Conservation (phyloP, 441 rosid genomes). For the Gossypium laxum region DNA sequence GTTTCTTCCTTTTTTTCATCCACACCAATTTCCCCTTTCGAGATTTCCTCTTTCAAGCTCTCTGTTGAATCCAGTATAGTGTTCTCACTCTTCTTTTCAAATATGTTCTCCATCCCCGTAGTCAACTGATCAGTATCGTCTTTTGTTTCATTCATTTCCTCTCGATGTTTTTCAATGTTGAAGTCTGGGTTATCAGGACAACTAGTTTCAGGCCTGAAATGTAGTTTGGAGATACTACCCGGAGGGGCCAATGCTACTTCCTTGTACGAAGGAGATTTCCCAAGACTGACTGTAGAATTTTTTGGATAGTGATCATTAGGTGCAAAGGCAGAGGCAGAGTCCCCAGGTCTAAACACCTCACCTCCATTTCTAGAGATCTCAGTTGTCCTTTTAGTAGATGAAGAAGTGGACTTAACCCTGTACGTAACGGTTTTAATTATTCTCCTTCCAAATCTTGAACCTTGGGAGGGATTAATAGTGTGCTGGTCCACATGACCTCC, state of each 20-base stretch:
- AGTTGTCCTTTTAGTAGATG: constrained; percentile 33
- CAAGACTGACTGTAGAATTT: constrained; percentile 49
- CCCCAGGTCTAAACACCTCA: constrained; percentile 30
- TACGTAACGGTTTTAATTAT: constrained; percentile 68
- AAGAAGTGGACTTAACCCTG: constrained; percentile 63
- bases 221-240: constrained; percentile 67
- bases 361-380: constrained; percentile 35
- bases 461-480: constrained; percentile 38
- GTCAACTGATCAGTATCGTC: constrained; percentile 26
- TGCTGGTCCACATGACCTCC: constrained; percentile 58
- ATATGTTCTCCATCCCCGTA: constrained; percentile 20
- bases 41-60: constrained; percentile 1
- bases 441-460: constrained; percentile 72
- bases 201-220: constrained; percentile 47
- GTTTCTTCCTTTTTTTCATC: constrained; percentile 29
- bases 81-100: constrained; percentile 31
- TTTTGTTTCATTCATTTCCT: constrained; percentile 26
- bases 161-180: constrained; percentile 26
- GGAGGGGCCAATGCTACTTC: constrained; percentile 97
- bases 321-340: constrained; percentile 32
- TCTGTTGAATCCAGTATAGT: constrained; percentile 20
- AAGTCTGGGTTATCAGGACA: constrained; percentile 36
- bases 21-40: constrained; percentile 24
- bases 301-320: constrained; percentile 35
- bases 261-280: constrained; percentile 91